Evolutionary conservation across 345 rosid genomes (phyloP).

Genomic region (Raphanus sativus): DNA sequence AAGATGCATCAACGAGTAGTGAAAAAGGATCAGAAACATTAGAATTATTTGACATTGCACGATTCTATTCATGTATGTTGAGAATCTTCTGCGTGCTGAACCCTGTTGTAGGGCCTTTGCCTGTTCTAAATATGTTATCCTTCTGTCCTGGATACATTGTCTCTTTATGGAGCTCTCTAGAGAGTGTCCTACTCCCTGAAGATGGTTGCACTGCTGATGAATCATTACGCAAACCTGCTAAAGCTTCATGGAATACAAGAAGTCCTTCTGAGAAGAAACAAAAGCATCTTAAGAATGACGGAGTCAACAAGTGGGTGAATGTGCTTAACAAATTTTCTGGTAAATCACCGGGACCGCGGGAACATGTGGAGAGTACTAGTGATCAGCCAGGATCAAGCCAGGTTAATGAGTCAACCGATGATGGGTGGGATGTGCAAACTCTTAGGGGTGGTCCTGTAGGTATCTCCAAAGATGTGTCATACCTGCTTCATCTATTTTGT

Average conservation of each 20-base stretch:
- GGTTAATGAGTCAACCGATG: constrained; percentile 47
- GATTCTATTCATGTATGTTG: constrained; percentile 80
- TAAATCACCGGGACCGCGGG: constrained; percentile 56
- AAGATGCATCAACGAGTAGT: constrained; percentile 29
- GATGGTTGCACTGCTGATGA: constrained; percentile 24
- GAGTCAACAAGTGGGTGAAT: constrained; percentile 65
- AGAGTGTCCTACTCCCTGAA: constrained; percentile 51
- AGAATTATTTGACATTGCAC: constrained; percentile 64
- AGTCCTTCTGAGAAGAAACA: constrained; percentile 44
- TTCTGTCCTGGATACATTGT: constrained; percentile 81
- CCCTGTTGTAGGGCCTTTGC: constrained; percentile 65
- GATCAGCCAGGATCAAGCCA: constrained; percentile 43
- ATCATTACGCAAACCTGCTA: constrained; percentile 27
- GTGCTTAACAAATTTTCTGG: constrained; percentile 74
- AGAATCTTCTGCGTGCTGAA: constrained; percentile 66
- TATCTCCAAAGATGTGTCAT: constrained; percentile 66
- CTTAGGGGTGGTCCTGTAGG: constrained; percentile 71
- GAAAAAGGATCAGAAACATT: constrained; percentile 42
- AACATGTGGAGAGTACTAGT: constrained; percentile 35
- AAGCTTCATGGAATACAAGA: constrained; percentile 44
- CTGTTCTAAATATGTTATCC: constrained; percentile 87
- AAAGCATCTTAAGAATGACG: constrained; percentile 56
- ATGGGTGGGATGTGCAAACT: constrained; percentile 70
- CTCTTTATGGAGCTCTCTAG: constrained; percentile 65
- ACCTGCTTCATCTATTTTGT: constrained; percentile 85